Conservation (phyloP, 164 flowering plant species). For the Echeveria elegans region DNA sequence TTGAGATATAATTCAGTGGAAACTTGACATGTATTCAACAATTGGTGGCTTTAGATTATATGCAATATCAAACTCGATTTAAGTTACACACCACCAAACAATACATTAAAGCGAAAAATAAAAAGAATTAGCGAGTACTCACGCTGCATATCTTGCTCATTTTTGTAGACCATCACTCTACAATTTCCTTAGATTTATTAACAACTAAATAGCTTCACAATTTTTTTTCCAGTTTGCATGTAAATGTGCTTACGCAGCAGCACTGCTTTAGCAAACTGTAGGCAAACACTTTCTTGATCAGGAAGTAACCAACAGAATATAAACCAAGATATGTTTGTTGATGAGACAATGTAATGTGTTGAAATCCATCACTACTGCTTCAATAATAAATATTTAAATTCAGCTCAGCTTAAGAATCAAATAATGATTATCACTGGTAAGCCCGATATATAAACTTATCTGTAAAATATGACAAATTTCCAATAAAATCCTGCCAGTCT, state of each 20-base stretch:
- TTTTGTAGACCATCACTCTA: constrained; percentile 72
- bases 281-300: constrained; percentile 62
- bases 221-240: constrained; percentile 46
- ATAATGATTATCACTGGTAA: too few species aligned
- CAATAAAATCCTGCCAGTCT: too few species aligned
- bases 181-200: constrained; percentile 72
- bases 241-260: constrained; percentile 27
- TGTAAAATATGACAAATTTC: too few species aligned
- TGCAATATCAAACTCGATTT: not conserved
- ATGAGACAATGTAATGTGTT: constrained; percentile 43
- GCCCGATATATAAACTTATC: too few species aligned
- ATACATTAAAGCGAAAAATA: not conserved
- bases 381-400: not conserved
- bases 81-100: not conserved
- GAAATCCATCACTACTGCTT: constrained; percentile 60
- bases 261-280: too few species aligned
- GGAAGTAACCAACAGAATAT: constrained; percentile 68
- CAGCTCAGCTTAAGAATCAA: not conserved
- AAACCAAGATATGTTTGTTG: constrained; percentile 81
- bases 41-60: not conserved
- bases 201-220: constrained; percentile 62
- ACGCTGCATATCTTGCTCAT: constrained; percentile 74
- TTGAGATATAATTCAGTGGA: too few species aligned
- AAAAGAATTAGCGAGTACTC: constrained; percentile 20
- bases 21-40: too few species aligned